Evolutionary conservation across 345 rosid genomes (phyloP).

Genomic region (Turritis glabra): DNA sequence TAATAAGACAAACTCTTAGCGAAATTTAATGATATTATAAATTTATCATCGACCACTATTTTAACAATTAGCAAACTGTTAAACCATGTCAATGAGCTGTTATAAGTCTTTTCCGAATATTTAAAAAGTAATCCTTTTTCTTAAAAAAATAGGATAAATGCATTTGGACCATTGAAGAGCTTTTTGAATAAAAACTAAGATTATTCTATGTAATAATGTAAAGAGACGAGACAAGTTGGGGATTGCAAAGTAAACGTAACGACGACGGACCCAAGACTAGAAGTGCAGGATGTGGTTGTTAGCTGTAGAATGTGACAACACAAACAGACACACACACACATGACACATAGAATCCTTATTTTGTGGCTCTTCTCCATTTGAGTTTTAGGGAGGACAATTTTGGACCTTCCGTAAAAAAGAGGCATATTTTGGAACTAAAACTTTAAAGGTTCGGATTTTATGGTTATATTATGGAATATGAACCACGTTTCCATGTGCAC

Average conservation of each 20-base stretch:
- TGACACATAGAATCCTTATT: conserved; percentile 10
- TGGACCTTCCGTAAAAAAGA: not conserved
- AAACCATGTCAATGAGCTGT: conserved; percentile 7
- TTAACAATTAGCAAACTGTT: not conserved
- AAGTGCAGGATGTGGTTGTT: conserved; percentile 21
- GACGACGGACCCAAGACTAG: not conserved
- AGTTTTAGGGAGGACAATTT: not conserved
- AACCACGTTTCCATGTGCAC: conserved; percentile 8
- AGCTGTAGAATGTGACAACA: conserved; percentile 14
- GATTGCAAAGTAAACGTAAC: not conserved
- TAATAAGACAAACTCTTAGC: conserved; percentile 27
- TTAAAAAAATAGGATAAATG: not conserved
- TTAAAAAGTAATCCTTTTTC: not conserved
- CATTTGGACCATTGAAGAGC: conserved; percentile 19
- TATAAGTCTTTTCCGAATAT: conserved; percentile 1
- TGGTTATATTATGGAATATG: not conserved
- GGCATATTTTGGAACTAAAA: conserved; percentile 12
- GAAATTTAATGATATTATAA: not conserved
- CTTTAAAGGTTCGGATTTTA: conserved; percentile 1
- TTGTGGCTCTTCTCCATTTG: conserved; percentile 14
- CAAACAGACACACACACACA: conserved; percentile 8
- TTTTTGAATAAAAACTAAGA: not conserved
- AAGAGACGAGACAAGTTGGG: not conserved
- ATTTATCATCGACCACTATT: not conserved
- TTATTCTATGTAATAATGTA: not conserved